These are phyloP conservation scores for Eucommia ulmoides DNA, from an alignment of 257 asterid species.

Conservation along the genomic window DNA sequence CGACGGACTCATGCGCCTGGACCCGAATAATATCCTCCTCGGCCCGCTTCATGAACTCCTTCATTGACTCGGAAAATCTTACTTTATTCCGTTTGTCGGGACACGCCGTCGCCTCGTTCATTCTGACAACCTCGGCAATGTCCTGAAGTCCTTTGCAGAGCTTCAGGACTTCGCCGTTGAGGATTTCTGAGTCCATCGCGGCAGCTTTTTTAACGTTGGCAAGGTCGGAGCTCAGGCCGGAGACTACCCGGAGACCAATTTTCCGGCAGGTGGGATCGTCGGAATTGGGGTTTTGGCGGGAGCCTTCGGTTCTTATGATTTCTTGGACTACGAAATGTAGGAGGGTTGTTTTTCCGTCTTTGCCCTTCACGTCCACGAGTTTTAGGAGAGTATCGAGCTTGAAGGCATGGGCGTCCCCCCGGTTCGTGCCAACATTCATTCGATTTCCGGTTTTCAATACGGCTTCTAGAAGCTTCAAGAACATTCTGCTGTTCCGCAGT, in stretches of 20 bases:
- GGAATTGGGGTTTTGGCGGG: constrained; percentile 8
- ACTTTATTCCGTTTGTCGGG: constrained; percentile 8
- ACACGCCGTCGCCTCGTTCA: constrained; percentile 1
- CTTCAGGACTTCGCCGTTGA: constrained; percentile 12
- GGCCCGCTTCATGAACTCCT: constrained; percentile 13
- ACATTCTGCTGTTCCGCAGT: constrained; percentile 20
- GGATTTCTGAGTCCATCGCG: constrained; percentile 23
- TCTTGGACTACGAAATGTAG: constrained; percentile 24
- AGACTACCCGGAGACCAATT: constrained; percentile 21
- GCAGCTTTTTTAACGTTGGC: constrained; percentile 19
- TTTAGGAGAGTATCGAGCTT: constrained; percentile 22
- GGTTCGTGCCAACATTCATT: constrained; percentile 25
- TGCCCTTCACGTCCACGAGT: constrained; percentile 21
- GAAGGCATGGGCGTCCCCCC: constrained; percentile 23
- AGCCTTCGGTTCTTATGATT: constrained; percentile 18
- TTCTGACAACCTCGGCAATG: constrained; percentile 10
- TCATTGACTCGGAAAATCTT: constrained; percentile 20
- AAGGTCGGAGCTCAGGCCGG: constrained; percentile 15
- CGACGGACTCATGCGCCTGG: constrained; percentile 19
- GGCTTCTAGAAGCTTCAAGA: constrained; percentile 22
- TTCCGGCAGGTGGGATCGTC: constrained; percentile 9
- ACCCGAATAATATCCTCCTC: constrained; percentile 19
- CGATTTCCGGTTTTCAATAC: constrained; percentile 23
- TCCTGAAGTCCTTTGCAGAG: constrained; percentile 13
- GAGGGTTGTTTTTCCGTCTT: constrained; percentile 23